Evolutionary conservation across 2,329 filamentous ascomycete genomes (phyloP).

Genomic region (Plenodomus biglobosus): DNA sequence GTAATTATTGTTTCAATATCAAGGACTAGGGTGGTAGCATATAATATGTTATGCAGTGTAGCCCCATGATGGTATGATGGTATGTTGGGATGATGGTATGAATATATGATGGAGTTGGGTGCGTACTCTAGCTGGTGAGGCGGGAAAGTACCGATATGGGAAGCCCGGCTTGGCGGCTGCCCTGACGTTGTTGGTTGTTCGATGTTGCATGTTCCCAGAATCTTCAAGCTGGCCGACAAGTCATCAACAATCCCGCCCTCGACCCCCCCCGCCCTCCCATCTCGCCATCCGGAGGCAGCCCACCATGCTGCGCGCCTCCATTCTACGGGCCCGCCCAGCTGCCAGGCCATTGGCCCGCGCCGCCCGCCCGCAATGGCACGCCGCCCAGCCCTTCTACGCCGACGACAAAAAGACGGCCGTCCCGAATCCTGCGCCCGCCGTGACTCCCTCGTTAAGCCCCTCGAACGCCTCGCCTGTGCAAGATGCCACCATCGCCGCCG

Average conservation of each 20-base stretch:
- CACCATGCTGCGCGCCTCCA: conserved; percentile 59
- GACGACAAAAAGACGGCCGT: conserved; percentile 48
- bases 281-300: conserved; percentile 44
- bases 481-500: conserved; percentile 50
- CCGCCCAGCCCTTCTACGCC: conserved; percentile 54
- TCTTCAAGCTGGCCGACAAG: conserved; percentile 21
- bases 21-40: neutral
- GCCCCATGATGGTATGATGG: too few relatives aligned
- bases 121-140: too few relatives aligned
- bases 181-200: conserved; percentile 16
- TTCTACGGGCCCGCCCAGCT: conserved; percentile 52
- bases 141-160: conserved; percentile 5
- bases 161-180: conserved; percentile 3
- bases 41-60: too few relatives aligned
- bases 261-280: conserved; percentile 15
- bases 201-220: conserved; percentile 7
- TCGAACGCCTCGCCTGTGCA: conserved; percentile 14
- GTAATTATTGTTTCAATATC: too few relatives aligned
- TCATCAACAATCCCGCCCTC: conserved; percentile 18
- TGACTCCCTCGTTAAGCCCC: conserved; percentile 46
- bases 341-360: conserved; percentile 38
- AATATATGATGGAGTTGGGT: too few relatives aligned
- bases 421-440: conserved; percentile 39
- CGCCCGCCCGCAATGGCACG: conserved; percentile 42
- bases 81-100: too few relatives aligned